Evolutionary conservation across 2,329 filamentous ascomycete species (phyloP).

Genomic region (Calonectria montana): DNA sequence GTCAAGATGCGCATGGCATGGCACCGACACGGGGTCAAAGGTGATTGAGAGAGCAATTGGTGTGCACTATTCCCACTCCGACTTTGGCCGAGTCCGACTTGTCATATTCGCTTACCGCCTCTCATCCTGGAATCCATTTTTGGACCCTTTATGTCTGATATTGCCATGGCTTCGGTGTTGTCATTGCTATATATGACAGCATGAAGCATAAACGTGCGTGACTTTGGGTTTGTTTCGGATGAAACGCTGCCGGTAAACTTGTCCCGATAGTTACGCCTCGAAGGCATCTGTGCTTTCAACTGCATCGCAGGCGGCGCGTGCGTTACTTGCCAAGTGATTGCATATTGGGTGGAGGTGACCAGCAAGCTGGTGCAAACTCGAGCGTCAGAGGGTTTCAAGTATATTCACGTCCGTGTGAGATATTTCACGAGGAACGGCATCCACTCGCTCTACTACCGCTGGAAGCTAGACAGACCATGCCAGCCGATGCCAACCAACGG

Average conservation of each 20-base stretch:
- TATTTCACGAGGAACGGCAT: conserved; percentile 22
- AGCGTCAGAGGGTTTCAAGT: not conserved
- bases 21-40: conserved; percentile 13
- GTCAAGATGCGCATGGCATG: conserved; percentile 11
- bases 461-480: not conserved
- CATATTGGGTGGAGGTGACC: not conserved
- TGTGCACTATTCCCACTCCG: conserved; percentile 28
- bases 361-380: conserved; percentile 1
- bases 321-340: not conserved
- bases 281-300: not conserved
- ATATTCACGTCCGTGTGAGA: conserved; percentile 6
- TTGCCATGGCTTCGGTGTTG: not conserved
- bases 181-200: not conserved
- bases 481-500: not conserved
- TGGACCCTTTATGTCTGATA: not conserved
- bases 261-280: not conserved
- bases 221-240: conserved; percentile 13
- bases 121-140: not conserved
- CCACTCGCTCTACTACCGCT: conserved; percentile 7
- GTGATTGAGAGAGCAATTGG: not conserved
- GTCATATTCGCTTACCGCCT: conserved; percentile 30
- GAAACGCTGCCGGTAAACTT: not conserved
- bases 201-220: conserved; percentile 12
- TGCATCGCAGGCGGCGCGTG: conserved; percentile 2
- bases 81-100: conserved; percentile 38